Evolutionary conservation across 768 basidiomycete genomes (phyloP), one percentile per base, ranked within the genome.

Genomic region (Trametes sanguinea): DNA sequence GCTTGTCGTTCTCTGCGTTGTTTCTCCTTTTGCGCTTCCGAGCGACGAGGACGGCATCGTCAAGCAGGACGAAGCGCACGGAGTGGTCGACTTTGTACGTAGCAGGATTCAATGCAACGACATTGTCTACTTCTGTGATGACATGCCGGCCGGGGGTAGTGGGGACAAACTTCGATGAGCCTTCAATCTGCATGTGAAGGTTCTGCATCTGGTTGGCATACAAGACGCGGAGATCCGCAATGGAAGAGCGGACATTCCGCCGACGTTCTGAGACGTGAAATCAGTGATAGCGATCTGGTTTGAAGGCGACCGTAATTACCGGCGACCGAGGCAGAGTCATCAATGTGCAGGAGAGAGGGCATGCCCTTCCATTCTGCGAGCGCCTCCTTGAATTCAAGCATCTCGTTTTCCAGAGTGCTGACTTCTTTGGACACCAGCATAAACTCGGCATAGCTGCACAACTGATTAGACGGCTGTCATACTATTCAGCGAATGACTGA

Each of bases 381-480:
- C 6, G 90, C 84, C 57, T 95, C 94, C 74, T 97, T 98, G 73
- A 99, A 85, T 70, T 98, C 95, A 33, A 98, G 83, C 90, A 98
- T 92, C 74, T 98, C 95, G 70, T 95, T 95, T 78, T 99, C 97
- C 30, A 99, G 84, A 1, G 92, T 89, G 30, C 91, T 89, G 56
- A 99, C 96, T 76, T 98, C 97, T 72, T 98, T 98, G 3, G 97
- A 97, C 22, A 99, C 92, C 57, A 90, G 81, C 30, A 99, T 92
- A 72, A 98, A 98, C 73, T 98, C 94, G 48, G 95, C 92, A 71
- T 98, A 98, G 76, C 96, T 98, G 22, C 30, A 27, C 30, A 8
- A 50, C 29, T n/a, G 30, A 37, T 50, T 14, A 50, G 48, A 50
- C 48, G 9, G 16, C 46, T 5, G 1, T 9, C 14, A 11, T 5